Evolutionary conservation across 1,284 basidiomycete species (phyloP), one percentile per base, ranked within the genome.

Genomic region (Fistulina hepatica): DNA sequence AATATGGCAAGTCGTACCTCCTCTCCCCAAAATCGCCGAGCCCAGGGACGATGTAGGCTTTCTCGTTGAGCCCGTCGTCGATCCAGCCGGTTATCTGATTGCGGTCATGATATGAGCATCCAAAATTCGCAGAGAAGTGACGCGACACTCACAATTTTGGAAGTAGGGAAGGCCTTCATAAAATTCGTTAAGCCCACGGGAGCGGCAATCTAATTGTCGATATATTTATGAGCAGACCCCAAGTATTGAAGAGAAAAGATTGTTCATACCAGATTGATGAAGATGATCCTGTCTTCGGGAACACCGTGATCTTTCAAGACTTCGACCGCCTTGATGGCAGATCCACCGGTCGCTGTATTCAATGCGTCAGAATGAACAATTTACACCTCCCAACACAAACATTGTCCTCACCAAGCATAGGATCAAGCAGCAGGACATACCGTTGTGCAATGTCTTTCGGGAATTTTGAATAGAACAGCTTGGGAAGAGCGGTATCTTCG

Each of bases 271-370:
- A 99, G 63, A 59, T 98, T 97, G 48, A 99, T 76, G 63, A 99
- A 99, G 49, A 98, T 83, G 51, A 99, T 97, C 40, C 88, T 75
- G 44, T 91, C 81, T 58, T 82, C 81, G 10, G 75, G 75, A 21
- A 98, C 94, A 25, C 86, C 89, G 52, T 92, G 81, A 39, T 91
- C 82, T 56, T 84, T 76, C 15, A 98, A 69, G 6, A 97, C 88
- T 57, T 97, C 90, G 36, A 97, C 88, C 0, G 94, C 94, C 59
- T 97, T 97, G 61, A 95, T 92, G 3, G 93, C 95, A 12, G 92
- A 97, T 30, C 95, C 94, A 22, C 94, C 94, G 0, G 94, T 98
- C 0, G 94, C 92, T 92, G 47, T n/a, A n/a, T n/a, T n/a, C n/a
- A 13, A 42, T 31, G 16, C 32, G 20, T 12, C 15, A 33, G 8